Conservation (phyloP, 1,139 yeast genomes). For the Pichia sp. region DNA sequence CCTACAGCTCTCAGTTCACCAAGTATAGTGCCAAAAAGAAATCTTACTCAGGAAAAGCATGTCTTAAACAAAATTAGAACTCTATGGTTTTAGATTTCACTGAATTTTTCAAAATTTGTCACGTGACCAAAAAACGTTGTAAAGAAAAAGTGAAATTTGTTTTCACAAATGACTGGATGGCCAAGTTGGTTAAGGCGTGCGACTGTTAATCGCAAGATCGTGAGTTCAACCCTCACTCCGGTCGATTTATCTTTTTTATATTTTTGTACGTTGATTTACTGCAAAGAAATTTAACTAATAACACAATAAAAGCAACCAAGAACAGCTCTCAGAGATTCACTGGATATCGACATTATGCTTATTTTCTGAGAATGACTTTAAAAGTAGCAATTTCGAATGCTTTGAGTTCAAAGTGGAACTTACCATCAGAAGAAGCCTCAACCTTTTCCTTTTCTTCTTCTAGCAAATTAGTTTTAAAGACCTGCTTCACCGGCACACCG, state of each 20-base stretch:
- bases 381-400: constrained; percentile 77
- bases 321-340: too few species aligned
- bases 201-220: constrained; percentile 5
- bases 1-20: too few species aligned
- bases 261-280: neutral
- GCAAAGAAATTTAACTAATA: too few species aligned
- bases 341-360: too few species aligned
- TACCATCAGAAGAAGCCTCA: constrained; percentile 27
- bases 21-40: too few species aligned
- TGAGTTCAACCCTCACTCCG: constrained; percentile 4
- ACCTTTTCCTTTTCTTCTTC: constrained; percentile 54
- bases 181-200: constrained; percentile 5
- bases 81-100: too few species aligned
- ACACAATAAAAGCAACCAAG: too few species aligned
- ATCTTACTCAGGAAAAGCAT: too few species aligned
- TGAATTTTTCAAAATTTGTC: too few species aligned
- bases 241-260: neutral
- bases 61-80: too few species aligned
- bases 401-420: constrained; percentile 43
- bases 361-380: constrained; percentile 40
- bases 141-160: too few species aligned
- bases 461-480: constrained; percentile 57
- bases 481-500: constrained; percentile 37
- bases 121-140: too few species aligned
- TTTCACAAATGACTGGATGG: constrained; percentile 1